These are phyloP conservation scores for Hevea brasiliensis DNA, from an alignment of 345 rosid species.

Conservation along the genomic window DNA sequence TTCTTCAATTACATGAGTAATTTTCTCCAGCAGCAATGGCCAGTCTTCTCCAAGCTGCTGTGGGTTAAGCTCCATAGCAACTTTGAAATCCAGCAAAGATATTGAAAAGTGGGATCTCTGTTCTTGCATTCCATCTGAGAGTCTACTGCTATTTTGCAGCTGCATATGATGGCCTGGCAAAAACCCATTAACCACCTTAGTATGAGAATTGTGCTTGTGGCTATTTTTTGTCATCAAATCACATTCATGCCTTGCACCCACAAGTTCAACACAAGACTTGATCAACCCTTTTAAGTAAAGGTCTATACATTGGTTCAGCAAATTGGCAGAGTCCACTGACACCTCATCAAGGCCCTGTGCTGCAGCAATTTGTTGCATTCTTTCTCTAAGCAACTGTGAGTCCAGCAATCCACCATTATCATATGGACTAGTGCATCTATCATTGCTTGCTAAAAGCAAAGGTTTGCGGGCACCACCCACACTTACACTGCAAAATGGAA, in stretches of 20 bases:
- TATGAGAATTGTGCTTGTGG: constrained; percentile 26
- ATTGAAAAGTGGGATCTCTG: constrained; percentile 18
- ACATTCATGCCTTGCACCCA: constrained; percentile 24
- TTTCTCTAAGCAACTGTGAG: constrained; percentile 35
- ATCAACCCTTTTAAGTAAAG: constrained; percentile 43
- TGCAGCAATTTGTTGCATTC: constrained; percentile 42
- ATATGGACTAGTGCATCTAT: constrained; percentile 22
- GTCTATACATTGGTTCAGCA: constrained; percentile 42
- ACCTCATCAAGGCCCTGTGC: constrained; percentile 46
- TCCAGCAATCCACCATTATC: constrained; percentile 41
- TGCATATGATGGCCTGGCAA: constrained; percentile 30
- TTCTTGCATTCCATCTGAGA: constrained; percentile 25
- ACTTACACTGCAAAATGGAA: constrained; percentile 34
- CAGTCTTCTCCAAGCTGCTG: constrained; percentile 53
- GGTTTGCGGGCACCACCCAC: constrained; percentile 29
- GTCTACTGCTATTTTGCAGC: constrained; percentile 8
- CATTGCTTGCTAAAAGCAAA: constrained; percentile 13
- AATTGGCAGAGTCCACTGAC: constrained; percentile 42
- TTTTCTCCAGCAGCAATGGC: constrained; percentile 52
- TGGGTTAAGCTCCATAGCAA: constrained; percentile 49
- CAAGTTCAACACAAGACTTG: constrained; percentile 44
- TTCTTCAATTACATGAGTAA: constrained; percentile 23
- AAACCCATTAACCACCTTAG: constrained; percentile 32
- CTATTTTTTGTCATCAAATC: constrained; percentile 18
- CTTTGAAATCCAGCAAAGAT: constrained; percentile 40